These are phyloP conservation scores for Ogataea nitratoaversa DNA, from an alignment of 805 yeast species.

Conservation along the genomic window DNA sequence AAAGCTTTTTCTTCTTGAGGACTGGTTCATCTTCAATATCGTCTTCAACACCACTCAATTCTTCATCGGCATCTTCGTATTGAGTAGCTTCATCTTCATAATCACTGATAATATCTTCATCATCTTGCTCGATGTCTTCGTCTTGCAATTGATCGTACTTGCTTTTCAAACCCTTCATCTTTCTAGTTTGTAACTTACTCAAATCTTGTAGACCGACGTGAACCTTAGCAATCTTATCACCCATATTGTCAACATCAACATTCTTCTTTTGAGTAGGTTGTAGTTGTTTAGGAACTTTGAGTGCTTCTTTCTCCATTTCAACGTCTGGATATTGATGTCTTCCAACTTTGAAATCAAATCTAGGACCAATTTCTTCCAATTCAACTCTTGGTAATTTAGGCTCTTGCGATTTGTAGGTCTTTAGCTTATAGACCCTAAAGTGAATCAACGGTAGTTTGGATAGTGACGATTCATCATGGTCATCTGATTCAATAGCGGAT, in stretches of 20 bases:
- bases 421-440: conserved; percentile 87
- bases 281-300: conserved; percentile 73
- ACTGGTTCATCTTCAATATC: conserved; percentile 16
- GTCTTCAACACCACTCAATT: conserved; percentile 12
- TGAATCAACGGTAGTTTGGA: conserved; percentile 69
- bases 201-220: conserved; percentile 96
- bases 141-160: conserved; percentile 68
- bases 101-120: conserved; percentile 19
- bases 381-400: conserved; percentile 94
- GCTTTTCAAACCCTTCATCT: conserved; percentile 96
- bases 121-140: conserved; percentile 47
- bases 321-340: conserved; percentile 78
- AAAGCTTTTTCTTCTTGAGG: conserved; percentile 24
- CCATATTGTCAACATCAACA: conserved; percentile 79
- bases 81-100: conserved; percentile 18
- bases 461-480: conserved; percentile 58
- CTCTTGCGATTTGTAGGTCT: conserved; percentile 68
- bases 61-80: conserved; percentile 25
- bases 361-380: conserved; percentile 91
- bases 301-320: conserved; percentile 88
- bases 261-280: conserved; percentile 85
- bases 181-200: conserved; percentile 86
- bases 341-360: conserved; percentile 89
- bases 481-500: conserved; percentile 71
- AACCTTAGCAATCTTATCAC: conserved; percentile 94